Evolutionary conservation across 805 yeast species (phyloP), one percentile per base, ranked within the genome.

Genomic region (Metschnikowia colocasiae): DNA sequence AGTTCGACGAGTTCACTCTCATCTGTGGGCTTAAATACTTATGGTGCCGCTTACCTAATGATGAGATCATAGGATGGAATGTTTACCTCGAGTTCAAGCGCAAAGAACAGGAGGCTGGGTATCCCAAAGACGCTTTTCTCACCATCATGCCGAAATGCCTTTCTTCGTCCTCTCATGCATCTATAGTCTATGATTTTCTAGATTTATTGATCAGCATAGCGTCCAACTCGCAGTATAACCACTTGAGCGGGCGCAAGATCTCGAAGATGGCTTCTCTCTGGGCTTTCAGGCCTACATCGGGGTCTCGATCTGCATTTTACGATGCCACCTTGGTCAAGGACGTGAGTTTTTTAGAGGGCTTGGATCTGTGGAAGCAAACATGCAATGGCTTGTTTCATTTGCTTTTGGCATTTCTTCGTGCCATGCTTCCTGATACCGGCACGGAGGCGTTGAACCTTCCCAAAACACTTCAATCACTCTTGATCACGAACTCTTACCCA

Each of bases 301-400:
- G 22, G n/a, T 33, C 49, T n/a, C 19, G 26, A 16, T 63, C 67
- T 34, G 58, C 73, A 10, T 70, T 70, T 39, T 69, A 59, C 47
- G 69, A 69, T 47, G 74, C 76, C 1, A 71, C 73, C 10, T 35
- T 59, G 31, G 50, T 40, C 13, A 52, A 56, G 49, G 75, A 71
- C 47, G 56, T 59, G 44, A 61, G 58, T 37, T 87, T 86, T 61
- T 76, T 77, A 31, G 83, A 85, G 51, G 96, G 96, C 2, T 63
- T 88, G 46, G 78, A 79, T 38, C 77, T 79, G 39, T 89, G 96
- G 96, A 71, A 83, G 35, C 81, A 86, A 2, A 87, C 90, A 2
- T 82, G 94, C 4, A 88, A 87, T 60, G 97, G 96, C 0, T 78
- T 88, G 68, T 85, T 87, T 59, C 97, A 90, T 63, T 64, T 90